Conservation (phyloP, 371 early-diverging fungal genomes). For the Synchytrium microbalum region DNA sequence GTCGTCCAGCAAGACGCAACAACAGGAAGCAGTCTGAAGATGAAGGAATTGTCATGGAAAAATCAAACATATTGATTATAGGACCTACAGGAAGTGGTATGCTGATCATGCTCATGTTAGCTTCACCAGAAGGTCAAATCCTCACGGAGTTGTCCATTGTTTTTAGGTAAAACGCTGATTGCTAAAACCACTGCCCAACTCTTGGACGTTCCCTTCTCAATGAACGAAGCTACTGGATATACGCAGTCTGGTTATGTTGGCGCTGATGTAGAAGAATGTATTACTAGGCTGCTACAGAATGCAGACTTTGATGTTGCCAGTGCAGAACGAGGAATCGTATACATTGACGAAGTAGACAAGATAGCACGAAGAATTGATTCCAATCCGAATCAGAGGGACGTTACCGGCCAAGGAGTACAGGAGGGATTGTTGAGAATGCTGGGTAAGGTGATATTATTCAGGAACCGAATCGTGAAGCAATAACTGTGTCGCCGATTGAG, state of each 20-base stretch:
- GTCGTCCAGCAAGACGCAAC: too few species aligned
- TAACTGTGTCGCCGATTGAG: too few species aligned
- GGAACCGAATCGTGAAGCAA: too few species aligned
- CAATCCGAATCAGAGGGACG: constrained; percentile 56
- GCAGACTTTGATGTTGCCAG: constrained; percentile 78
- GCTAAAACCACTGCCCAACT: constrained; percentile 78
- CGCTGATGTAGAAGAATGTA: constrained; percentile 84
- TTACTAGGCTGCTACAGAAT: constrained; percentile 74
- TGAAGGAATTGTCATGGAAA: too few species aligned
- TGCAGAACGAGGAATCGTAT: constrained; percentile 85
- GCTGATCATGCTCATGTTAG: too few species aligned
- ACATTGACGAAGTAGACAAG: constrained; percentile 91
- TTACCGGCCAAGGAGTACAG: constrained; percentile 90
- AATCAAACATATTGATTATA: too few species aligned
- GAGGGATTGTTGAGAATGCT: constrained; percentile 81
- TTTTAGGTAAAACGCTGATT: constrained; percentile 67
- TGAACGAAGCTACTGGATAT: constrained; percentile 88
- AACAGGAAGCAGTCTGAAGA: too few species aligned
- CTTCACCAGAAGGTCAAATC: too few species aligned
- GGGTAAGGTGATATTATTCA: constrained; percentile 84
- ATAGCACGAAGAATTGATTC: constrained; percentile 70
- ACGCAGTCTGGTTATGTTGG: constrained; percentile 93
- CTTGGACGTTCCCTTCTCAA: constrained; percentile 79
- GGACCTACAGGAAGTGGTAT: too few species aligned
- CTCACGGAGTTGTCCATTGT: constrained; percentile 60